Evolutionary conservation across 2,329 filamentous ascomycete genomes (phyloP).

Genomic region (Fusarium multiceps): DNA sequence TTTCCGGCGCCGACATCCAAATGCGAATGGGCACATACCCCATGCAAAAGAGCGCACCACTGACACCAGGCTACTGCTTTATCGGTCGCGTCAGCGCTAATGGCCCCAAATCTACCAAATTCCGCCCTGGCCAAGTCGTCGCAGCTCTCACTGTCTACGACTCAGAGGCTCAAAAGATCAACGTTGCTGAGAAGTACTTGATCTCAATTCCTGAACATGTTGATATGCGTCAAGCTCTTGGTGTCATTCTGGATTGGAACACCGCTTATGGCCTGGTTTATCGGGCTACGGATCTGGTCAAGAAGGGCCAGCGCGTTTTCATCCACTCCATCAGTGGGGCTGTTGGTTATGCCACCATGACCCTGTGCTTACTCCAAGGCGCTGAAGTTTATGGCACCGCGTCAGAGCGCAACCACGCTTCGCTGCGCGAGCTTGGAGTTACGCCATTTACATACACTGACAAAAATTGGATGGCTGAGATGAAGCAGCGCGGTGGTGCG

Average conservation of each 20-base stretch:
- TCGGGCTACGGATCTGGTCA: slow-evolving; percentile 52
- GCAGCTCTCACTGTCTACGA: slow-evolving; percentile 55
- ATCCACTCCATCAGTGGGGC: slow-evolving; percentile 63
- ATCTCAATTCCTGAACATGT: slow-evolving; percentile 55
- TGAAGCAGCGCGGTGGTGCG: slow-evolving; percentile 59
- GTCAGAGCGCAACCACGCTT: slow-evolving; percentile 57
- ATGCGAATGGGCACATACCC: slow-evolving; percentile 63
- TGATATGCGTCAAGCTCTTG: slow-evolving; percentile 55
- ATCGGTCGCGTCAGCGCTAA: slow-evolving; percentile 56
- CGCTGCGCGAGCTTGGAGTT: slow-evolving; percentile 53
- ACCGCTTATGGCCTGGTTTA: slow-evolving; percentile 55
- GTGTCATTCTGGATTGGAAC: slow-evolving; percentile 59
- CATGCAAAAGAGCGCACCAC: slow-evolving; percentile 56
- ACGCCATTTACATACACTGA: slow-evolving; percentile 60
- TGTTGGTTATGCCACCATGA: slow-evolving; percentile 58
- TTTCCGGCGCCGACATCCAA: slow-evolving; percentile 60
- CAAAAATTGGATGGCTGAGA: slow-evolving; percentile 60
- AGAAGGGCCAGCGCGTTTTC: slow-evolving; percentile 59
- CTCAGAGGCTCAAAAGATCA: slow-evolving; percentile 58
- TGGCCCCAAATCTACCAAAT: slow-evolving; percentile 51
- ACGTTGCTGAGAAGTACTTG: slow-evolving; percentile 60
- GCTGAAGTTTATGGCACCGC: slow-evolving; percentile 63
- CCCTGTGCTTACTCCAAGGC: slow-evolving; percentile 56
- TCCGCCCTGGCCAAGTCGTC: slow-evolving; percentile 51
- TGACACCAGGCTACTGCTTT: slow-evolving; percentile 62